Percentiles rank a stretch among this genome's conserved stretches.
Evolutionary conservation across 306 rosid species (phyloP).

Genomic region (Lathyrus aphaca): DNA sequence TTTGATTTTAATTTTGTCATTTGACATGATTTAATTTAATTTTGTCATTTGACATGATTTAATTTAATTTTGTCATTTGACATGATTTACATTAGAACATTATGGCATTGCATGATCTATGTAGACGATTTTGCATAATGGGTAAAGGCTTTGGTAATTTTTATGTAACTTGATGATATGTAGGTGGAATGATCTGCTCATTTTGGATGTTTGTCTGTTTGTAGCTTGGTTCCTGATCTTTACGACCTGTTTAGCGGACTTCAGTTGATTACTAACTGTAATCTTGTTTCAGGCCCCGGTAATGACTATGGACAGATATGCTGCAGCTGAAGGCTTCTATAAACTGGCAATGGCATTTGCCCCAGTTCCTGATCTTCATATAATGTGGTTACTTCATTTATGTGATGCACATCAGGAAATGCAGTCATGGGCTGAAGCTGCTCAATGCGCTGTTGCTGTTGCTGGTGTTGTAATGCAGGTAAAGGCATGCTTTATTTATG

Average conservation of each 20-base stretch:
- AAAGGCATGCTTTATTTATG: slow-evolving; percentile 29
- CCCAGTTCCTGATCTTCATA: slow-evolving; percentile 99
- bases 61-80: no score
- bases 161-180: background rate
- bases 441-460: slow-evolving; percentile 98
- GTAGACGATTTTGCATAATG: background rate
- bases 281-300: slow-evolving; percentile 64
- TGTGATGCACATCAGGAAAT: slow-evolving; percentile 99
- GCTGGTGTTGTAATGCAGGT: slow-evolving; percentile 99
- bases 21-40: no score
- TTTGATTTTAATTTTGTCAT: no score
- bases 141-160: background rate
- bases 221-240: slow-evolving; percentile 20
- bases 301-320: slow-evolving; percentile 95
- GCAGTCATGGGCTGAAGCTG: slow-evolving; percentile 99
- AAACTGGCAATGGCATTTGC: slow-evolving; percentile 98
- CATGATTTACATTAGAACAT: background rate
- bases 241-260: slow-evolving; percentile 30
- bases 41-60: background rate
- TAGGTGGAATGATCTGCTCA: background rate
- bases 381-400: slow-evolving; percentile 97
- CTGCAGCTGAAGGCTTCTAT: slow-evolving; percentile 91
- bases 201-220: background rate
- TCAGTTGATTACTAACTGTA: slow-evolving; percentile 10
- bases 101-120: background rate